A percentile compares a stretch with the other conserved stretches of the same genome.
phyloP scores from a whole-genome alignment of 371 early-diverging fungal species.

The Mucor ambiguus region DNA sequence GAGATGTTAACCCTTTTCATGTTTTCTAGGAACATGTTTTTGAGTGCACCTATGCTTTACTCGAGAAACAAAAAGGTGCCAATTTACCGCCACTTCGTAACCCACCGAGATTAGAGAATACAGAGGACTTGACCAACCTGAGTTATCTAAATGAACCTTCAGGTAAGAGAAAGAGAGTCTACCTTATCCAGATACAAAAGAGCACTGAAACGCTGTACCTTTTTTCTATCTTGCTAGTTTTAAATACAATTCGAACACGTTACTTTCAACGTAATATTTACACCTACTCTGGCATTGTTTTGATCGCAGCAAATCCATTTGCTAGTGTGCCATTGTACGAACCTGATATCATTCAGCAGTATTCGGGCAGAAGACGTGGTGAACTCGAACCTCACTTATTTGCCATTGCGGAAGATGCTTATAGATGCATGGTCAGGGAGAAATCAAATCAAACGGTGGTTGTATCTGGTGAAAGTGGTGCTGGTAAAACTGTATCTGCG shows the following conservation, averaged over 20 bases:
- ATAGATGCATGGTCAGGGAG: constrained; percentile 91
- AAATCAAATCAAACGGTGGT: constrained; percentile 96
- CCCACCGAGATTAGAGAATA: constrained; percentile 85
- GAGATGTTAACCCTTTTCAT: background rate
- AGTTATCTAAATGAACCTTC: constrained; percentile 92
- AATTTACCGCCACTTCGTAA: constrained; percentile 89
- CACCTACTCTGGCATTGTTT: constrained; percentile 99
- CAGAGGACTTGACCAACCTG: constrained; percentile 90
- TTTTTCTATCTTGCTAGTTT: constrained; percentile 49
- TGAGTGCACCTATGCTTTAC: constrained; percentile 69
- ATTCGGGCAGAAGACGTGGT: constrained; percentile 91
- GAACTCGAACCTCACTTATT: constrained; percentile 99
- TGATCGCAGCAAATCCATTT: constrained; percentile 99
- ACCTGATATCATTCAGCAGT: constrained; percentile 88
- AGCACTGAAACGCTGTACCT: background rate
- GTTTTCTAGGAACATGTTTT: constrained; percentile 66
- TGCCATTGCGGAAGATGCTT: constrained; percentile 98
- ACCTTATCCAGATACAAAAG: no score
- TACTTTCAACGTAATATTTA: constrained; percentile 93
- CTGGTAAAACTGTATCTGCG: constrained; percentile 96
- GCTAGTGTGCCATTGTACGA: constrained; percentile 86
- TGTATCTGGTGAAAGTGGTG: constrained; percentile 97
- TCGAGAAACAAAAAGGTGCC: constrained; percentile 65
- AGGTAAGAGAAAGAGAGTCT: constrained; percentile 46
- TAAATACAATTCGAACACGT: constrained; percentile 87